A percentile compares a stretch with the other conserved stretches of the same genome.
phyloP scores from a whole-genome alignment of 306 rosid genomes.

The apple (Malus domestica) region DNA sequence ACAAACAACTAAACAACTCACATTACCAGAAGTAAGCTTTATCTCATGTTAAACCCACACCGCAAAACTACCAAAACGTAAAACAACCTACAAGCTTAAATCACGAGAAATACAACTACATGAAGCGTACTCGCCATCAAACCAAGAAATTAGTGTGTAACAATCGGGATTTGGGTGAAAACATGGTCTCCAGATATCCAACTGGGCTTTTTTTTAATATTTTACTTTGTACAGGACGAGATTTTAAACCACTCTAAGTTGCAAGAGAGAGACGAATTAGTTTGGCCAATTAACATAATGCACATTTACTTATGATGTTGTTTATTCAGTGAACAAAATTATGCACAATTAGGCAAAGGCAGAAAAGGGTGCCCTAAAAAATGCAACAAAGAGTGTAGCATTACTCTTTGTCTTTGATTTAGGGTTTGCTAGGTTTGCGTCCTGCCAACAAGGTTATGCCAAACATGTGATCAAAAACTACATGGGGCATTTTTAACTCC shows the following conservation, averaged over 20 bases:
- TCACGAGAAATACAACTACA: background rate
- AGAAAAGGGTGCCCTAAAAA: background rate
- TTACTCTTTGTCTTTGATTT: background rate
- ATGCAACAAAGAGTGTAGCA: background rate
- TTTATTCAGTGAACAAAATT: background rate
- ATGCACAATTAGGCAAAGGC: background rate
- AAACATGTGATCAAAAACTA: background rate
- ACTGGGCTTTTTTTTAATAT: no score
- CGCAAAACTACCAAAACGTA: background rate
- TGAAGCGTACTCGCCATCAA: background rate
- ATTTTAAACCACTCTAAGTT: no score
- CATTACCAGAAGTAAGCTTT: no score
- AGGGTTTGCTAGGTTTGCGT: conserved; percentile 3
- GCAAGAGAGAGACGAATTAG: background rate
- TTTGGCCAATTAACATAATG: background rate
- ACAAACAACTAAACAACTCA: background rate
- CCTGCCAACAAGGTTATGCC: background rate
- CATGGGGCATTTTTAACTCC: background rate
- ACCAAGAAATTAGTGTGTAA: no score
- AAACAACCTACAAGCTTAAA: background rate
- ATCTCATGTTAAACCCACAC: no score
- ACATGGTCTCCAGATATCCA: no score
- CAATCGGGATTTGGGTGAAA: no score
- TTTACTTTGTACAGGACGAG: no score
- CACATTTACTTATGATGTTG: background rate